Base-by-base conservation (phyloP, 495 filamentous ascomycete genomes). In the Penicillium taxi region DNA sequence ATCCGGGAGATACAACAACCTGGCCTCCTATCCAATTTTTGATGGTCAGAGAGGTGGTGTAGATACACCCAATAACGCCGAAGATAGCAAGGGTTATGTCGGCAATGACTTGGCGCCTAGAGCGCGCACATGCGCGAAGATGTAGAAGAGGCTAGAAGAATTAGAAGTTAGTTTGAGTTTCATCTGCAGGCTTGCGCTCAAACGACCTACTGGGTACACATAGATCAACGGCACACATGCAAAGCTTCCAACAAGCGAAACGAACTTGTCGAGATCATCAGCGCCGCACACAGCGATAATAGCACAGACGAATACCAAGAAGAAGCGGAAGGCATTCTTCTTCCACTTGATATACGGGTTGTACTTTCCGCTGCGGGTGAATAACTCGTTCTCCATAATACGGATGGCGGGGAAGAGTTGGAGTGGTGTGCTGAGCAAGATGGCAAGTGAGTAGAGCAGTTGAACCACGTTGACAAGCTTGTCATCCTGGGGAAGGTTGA, bases 301-400 rank as follows among this genome's bases (percentile, higher is more conserved):
- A 2, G 88, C 84, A 52, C 89, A 96, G 21, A 88, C 52, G 45
- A 83, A 73, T 36, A 96, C 91, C 26, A 95, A 74, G 50, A 88
- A 77, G 65, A 96, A 96, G 22, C 91, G 82, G 68, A 91, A 96
- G 36, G 79, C 67, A 48, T 98, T 98, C 78, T 98, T 98, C 72
- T 93, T 81, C 90, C 90, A 96, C 65, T 98, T 98, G 69, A 96
- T 94, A 35, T 77, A 82, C 1, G 83, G 84, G 58, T 96, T 94
- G 57, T 93, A 87, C 59, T 98, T 98, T 35, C 91, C 91, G 38
- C 86, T 94, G 53, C 81, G 76, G 16, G 74, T 77, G 64, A 86
- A 85, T 3, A 86, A 61, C 45, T 78, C 77, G 38, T 72, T 76
- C 50, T 78, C 75, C 64, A 76, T 69, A 44, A 78, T 78, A 42